Percentiles rank a stretch among this genome's conserved stretches.
Conservation (phyloP, 2,329 filamentous ascomycete species). For the Ceratocystis smalleyi region DNA sequence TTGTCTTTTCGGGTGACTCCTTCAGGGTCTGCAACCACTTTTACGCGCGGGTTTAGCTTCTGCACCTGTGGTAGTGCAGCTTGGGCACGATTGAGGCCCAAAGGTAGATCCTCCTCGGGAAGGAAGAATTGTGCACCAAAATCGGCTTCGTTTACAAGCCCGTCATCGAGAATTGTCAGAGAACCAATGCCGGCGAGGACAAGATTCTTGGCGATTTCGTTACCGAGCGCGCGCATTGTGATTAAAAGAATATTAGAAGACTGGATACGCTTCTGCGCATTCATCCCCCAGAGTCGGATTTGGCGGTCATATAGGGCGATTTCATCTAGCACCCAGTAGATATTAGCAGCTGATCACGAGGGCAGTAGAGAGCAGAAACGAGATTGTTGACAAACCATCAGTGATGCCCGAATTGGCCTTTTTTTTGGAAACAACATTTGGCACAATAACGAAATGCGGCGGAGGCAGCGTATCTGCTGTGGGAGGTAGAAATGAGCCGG, state of each 20-base stretch:
- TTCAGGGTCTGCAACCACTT: constrained; percentile 52
- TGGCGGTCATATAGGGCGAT: constrained; percentile 95
- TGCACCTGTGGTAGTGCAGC: constrained; percentile 64
- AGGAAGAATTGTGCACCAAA: constrained; percentile 75
- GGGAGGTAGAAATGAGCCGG: background rate
- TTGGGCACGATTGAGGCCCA: constrained; percentile 74
- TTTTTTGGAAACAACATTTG: background rate
- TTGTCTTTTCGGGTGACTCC: constrained; percentile 52
- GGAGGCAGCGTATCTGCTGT: background rate
- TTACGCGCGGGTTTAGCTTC: constrained; percentile 79
- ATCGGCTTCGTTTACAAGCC: constrained; percentile 60
- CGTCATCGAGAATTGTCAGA: constrained; percentile 73
- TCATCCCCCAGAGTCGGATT: constrained; percentile 91
- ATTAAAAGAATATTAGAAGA: constrained; percentile 81
- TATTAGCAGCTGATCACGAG: background rate
- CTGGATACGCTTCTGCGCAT: constrained; percentile 85
- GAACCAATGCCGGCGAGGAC: constrained; percentile 85
- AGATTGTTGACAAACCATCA: constrained; percentile 5
- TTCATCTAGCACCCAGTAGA: constrained; percentile 47
- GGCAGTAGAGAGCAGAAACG: background rate
- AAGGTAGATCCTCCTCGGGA: constrained; percentile 42
- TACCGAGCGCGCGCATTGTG: constrained; percentile 71
- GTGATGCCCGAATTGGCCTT: background rate
- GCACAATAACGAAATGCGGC: background rate
- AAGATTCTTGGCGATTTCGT: constrained; percentile 94